These are phyloP conservation scores for Bacidia gigantensis DNA, from an alignment of 495 filamentous ascomycete genomes.

Conservation along the genomic window DNA sequence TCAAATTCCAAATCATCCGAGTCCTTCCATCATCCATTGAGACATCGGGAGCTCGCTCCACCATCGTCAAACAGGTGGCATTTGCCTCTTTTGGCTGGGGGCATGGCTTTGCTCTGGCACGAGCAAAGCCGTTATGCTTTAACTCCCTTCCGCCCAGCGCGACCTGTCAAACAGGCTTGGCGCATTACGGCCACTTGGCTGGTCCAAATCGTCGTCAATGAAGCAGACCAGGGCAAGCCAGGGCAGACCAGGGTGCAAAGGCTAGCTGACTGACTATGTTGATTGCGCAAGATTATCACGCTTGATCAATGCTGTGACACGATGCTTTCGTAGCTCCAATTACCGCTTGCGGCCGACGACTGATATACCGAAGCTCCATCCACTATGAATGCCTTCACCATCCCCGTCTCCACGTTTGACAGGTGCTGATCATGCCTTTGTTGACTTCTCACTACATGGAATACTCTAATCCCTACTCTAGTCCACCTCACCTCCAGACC, in stretches of 20 bases:
- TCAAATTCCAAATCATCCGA: neutral
- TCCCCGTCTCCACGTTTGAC: neutral
- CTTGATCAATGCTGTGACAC: neutral
- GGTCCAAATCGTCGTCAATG: neutral
- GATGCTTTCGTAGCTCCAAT: neutral
- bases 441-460: neutral
- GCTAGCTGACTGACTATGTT: no score
- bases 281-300: neutral
- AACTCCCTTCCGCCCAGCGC: neutral
- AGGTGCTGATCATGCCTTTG: neutral
- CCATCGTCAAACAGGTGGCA: neutral
- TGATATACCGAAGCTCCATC: neutral
- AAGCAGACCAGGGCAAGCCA: neutral
- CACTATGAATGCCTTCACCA: neutral
- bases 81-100: neutral
- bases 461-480: neutral
- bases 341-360: neutral
- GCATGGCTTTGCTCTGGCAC: neutral
- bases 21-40: no score
- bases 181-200: neutral
- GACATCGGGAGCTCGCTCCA: no score
- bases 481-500: neutral
- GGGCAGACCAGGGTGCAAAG: neutral
- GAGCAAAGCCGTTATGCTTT: neutral
- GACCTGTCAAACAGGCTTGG: neutral